Evolutionary conservation across 2,329 filamentous ascomycete genomes (phyloP).

Genomic region (Scleromitrula shiraiana): DNA sequence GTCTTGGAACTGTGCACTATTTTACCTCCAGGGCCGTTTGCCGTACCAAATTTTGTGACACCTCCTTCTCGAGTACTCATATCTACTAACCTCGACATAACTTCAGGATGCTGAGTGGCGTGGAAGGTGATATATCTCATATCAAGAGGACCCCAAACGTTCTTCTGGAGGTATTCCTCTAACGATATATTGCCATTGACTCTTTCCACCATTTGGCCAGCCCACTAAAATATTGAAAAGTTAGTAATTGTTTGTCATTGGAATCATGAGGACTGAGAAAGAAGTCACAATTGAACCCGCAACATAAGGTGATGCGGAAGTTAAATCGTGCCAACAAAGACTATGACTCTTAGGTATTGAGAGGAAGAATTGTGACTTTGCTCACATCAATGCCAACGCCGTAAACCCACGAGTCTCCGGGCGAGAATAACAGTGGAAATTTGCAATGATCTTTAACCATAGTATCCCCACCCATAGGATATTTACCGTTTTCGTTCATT

Average conservation of each 20-base stretch:
- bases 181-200: conserved; percentile 15
- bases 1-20: conserved; percentile 9
- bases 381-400: conserved; percentile 42
- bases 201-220: conserved; percentile 42
- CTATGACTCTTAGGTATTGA: no score
- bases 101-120: conserved; percentile 11
- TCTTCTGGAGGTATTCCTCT: conserved; percentile 36
- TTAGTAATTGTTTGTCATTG: no score
- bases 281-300: no score
- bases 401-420: conserved; percentile 55
- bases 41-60: conserved; percentile 10
- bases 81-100: conserved; percentile 15
- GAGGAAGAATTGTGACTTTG: no score
- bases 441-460: conserved; percentile 6
- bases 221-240: no score
- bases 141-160: conserved; percentile 33
- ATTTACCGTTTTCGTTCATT: background rate
- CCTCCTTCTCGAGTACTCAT: conserved; percentile 19
- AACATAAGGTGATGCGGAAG: no score
- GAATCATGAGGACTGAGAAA: no score
- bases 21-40: conserved; percentile 12
- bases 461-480: background rate
- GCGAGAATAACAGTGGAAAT: conserved; percentile 52
- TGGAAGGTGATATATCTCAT: conserved; percentile 19
- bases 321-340: no score